These are phyloP conservation scores for Tieghemiomyces parasiticus DNA, from an alignment of 192 early-diverging fungal genomes.

Conservation along the genomic window DNA sequence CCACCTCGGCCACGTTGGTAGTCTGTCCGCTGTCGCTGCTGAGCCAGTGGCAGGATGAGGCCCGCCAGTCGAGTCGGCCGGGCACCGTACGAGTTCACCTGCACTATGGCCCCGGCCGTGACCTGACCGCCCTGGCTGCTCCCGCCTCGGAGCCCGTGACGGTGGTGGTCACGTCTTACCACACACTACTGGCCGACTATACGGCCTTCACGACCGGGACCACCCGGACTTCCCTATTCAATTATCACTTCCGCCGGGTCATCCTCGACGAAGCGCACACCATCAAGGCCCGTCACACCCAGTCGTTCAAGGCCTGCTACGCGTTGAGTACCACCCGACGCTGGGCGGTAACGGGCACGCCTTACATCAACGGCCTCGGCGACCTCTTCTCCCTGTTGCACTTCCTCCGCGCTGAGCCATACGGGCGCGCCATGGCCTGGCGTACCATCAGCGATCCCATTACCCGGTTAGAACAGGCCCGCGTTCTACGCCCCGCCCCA, in stretches of 20 bases:
- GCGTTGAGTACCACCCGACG: conserved; percentile 46
- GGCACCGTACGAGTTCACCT: not conserved
- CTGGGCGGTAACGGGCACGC: conserved; percentile 93
- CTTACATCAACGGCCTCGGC: conserved; percentile 70
- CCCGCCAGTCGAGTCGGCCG: not conserved
- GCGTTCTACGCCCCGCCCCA: not conserved
- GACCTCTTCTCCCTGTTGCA: conserved; percentile 75
- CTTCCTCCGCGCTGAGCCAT: conserved; percentile 61
- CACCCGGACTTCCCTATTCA: conserved; percentile 23
- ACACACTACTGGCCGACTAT: conserved; percentile 7
- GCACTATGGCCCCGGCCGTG: not conserved
- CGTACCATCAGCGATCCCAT: conserved; percentile 63
- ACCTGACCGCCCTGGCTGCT: not conserved
- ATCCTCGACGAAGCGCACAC: conserved; percentile 92
- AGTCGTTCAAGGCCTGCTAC: conserved; percentile 56
- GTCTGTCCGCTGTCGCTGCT: conserved; percentile 8
- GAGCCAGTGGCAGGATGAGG: conserved; percentile 4
- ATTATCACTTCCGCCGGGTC: conserved; percentile 67
- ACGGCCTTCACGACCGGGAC: not conserved
- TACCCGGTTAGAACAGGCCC: conserved; percentile 32
- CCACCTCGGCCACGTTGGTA: not conserved
- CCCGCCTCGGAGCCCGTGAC: not conserved
- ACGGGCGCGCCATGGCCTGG: conserved; percentile 61
- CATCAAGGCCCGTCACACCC: conserved; percentile 68
- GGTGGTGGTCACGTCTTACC: conserved; percentile 2